Percentiles rank a stretch among this genome's conserved stretches.
phyloP scores from a whole-genome alignment of 1,284 basidiomycete genomes.

The Polyporus tsugae region DNA sequence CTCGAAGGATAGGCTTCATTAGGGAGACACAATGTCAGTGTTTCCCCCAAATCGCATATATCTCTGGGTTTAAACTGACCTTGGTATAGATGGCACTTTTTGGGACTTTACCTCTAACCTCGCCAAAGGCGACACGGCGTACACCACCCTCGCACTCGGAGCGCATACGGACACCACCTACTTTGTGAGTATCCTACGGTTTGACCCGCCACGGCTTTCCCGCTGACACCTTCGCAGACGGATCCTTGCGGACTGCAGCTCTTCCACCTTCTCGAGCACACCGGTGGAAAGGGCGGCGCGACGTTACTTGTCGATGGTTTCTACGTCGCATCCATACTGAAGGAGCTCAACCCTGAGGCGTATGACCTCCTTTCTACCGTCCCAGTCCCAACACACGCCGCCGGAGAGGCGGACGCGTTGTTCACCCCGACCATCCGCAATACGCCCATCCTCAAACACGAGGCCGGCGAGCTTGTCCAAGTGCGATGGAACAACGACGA shows the following conservation, averaged over 20 bases:
- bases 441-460: conserved; percentile 78
- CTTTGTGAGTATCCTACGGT: conserved; percentile 60
- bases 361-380: conserved; percentile 79
- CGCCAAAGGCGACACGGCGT: conserved; percentile 90
- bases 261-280: conserved; percentile 93
- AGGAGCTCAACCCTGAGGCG: conserved; percentile 75
- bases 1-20: conserved; percentile 85
- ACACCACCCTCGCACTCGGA: conserved; percentile 87
- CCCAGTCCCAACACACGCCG: conserved; percentile 86
- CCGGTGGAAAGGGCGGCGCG: conserved; percentile 82
- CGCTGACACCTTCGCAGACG: conserved; percentile 56
- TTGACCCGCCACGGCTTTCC: neutral
- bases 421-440: conserved; percentile 67
- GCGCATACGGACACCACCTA: conserved; percentile 98
- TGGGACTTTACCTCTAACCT: conserved; percentile 98
- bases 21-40: conserved; percentile 90
- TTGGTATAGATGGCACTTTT: conserved; percentile 80
- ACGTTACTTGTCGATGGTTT: conserved; percentile 96
- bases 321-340: conserved; percentile 85
- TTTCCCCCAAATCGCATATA: too few species aligned
- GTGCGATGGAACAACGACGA: conserved; percentile 98
- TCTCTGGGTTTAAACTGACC: neutral
- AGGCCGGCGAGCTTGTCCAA: conserved; percentile 75
- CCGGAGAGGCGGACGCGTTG: conserved; percentile 75
- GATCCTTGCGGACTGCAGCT: conserved; percentile 94